Evolutionary conservation across 192 early-diverging fungal species (phyloP).

Genomic region (Thoreauomyces humboldtii): DNA sequence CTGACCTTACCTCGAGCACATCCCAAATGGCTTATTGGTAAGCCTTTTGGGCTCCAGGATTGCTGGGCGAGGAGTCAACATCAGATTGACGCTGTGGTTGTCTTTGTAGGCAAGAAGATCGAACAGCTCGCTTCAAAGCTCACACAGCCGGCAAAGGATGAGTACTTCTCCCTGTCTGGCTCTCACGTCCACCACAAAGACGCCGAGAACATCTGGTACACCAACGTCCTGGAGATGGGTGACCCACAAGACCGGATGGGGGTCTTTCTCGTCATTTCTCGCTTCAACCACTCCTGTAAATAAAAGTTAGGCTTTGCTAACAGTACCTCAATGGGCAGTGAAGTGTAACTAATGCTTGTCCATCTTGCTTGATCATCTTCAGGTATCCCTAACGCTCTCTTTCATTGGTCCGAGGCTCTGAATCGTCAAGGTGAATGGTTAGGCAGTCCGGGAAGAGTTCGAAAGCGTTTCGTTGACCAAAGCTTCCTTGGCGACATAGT

Average conservation of each 20-base stretch:
- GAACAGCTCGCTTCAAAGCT: slow-evolving; percentile 1
- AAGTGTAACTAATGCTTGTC: background rate
- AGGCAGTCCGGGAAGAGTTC: background rate
- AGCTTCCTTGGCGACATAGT: background rate
- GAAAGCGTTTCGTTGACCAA: slow-evolving; percentile 2
- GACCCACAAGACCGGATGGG: background rate
- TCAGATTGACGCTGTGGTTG: too few relatives aligned
- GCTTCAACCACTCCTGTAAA: slow-evolving; percentile 7
- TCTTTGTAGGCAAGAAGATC: background rate
- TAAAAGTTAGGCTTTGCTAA: background rate
- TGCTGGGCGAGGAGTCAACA: too few relatives aligned
- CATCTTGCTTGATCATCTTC: background rate
- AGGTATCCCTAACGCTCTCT: background rate
- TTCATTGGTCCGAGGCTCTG: slow-evolving; percentile 2
- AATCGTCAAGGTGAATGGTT: background rate
- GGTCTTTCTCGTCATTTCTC: slow-evolving; percentile 3
- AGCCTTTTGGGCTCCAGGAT: background rate
- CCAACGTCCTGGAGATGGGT: background rate
- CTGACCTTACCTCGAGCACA: background rate
- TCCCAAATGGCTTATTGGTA: slow-evolving; percentile 2
- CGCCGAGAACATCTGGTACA: background rate
- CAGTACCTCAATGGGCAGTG: background rate
- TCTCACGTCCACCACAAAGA: background rate
- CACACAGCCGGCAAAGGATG: background rate
- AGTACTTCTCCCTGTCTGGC: background rate